These are phyloP conservation scores for Neocatenulostroma microsporum DNA, from an alignment of 2,329 filamentous ascomycete species.

Conservation along the genomic window DNA sequence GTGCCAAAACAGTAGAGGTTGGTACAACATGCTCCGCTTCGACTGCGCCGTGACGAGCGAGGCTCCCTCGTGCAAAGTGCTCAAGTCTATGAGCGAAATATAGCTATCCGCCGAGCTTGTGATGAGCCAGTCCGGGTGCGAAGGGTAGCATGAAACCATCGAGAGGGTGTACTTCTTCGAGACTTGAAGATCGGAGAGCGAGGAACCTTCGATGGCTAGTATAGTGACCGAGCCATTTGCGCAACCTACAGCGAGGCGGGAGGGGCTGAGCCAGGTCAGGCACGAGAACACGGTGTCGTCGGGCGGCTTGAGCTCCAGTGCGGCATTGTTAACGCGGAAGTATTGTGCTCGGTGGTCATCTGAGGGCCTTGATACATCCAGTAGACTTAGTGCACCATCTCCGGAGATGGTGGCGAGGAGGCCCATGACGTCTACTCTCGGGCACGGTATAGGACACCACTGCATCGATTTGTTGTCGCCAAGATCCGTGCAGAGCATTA, in stretches of 20 bases:
- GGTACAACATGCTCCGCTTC: slow-evolving; percentile 44
- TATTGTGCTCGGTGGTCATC: slow-evolving; percentile 19
- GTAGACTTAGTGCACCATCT: slow-evolving; percentile 50
- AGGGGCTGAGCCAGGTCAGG: slow-evolving; percentile 50
- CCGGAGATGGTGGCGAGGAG: slow-evolving; percentile 50
- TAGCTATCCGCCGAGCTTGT: slow-evolving; percentile 50
- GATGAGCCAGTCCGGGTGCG: slow-evolving; percentile 45
- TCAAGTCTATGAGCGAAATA: slow-evolving; percentile 47
- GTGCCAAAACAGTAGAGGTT: slow-evolving; percentile 46
- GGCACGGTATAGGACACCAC: slow-evolving; percentile 47
- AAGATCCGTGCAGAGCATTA: slow-evolving; percentile 51
- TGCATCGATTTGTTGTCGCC: slow-evolving; percentile 48
- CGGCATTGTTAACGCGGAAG: slow-evolving; percentile 38
- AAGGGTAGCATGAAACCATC: slow-evolving; percentile 46
- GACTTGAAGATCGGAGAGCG: slow-evolving; percentile 34
- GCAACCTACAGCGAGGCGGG: slow-evolving; percentile 48
- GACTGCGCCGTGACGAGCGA: slow-evolving; percentile 38
- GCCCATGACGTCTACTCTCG: slow-evolving; percentile 35
- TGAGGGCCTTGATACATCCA: slow-evolving; percentile 40
- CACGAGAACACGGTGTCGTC: slow-evolving; percentile 49
- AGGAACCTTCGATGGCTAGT: slow-evolving; percentile 39
- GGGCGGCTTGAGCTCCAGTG: slow-evolving; percentile 40
- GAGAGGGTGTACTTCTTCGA: slow-evolving; percentile 42
- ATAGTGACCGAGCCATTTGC: slow-evolving; percentile 51
- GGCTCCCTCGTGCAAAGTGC: slow-evolving; percentile 37